Evolutionary conservation across 495 filamentous ascomycete genomes (phyloP).

Genomic region (Aspergillus carlsbadensis): DNA sequence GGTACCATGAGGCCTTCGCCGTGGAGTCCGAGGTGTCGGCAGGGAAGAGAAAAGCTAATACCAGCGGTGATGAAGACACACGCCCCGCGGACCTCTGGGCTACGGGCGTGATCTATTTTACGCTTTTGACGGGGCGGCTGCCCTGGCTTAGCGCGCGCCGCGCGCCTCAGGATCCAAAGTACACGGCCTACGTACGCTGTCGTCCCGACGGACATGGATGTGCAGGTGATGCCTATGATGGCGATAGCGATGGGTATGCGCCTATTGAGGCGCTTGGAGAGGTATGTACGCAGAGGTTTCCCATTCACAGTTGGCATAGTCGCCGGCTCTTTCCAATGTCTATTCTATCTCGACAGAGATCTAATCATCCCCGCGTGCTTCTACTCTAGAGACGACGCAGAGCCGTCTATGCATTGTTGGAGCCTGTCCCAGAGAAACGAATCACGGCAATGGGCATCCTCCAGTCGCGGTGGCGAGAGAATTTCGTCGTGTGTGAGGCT

Average conservation of each 20-base stretch:
- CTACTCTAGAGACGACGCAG: constrained; percentile 50
- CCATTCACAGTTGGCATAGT: no score
- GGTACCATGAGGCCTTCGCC: neutral
- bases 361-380: neutral
- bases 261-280: constrained; percentile 9
- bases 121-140: constrained; percentile 13
- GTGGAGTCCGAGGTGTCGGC: neutral
- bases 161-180: constrained; percentile 5
- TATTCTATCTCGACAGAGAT: neutral
- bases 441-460: constrained; percentile 87
- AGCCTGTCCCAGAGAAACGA: constrained; percentile 71
- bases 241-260: neutral
- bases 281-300: neutral
- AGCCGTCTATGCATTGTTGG: constrained; percentile 91
- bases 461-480: constrained; percentile 90
- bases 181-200: neutral
- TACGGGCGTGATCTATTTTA: constrained; percentile 21
- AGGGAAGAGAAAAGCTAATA: neutral
- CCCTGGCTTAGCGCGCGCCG: constrained; percentile 16
- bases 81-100: constrained; percentile 23
- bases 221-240: no score
- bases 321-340: neutral
- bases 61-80: constrained; percentile 22
- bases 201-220: neutral
- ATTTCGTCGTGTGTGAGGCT: constrained; percentile 38